phyloP scores from a whole-genome alignment of 768 basidiomycete species.

The Boletus rubropictus region DNA sequence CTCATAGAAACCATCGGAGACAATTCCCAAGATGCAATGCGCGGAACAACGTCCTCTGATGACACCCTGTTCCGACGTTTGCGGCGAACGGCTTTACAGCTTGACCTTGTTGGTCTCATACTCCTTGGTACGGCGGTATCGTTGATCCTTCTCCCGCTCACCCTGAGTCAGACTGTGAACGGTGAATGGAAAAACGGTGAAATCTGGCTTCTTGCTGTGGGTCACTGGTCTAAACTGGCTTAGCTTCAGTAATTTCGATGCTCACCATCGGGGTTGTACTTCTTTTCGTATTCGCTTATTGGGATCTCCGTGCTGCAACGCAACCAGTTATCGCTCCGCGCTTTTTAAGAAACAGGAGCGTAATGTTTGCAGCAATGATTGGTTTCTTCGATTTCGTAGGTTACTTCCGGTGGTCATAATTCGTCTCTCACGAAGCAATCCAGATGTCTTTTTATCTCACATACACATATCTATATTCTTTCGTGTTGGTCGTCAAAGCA shows the following conservation, averaged over 20 bases:
- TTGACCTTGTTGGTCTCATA: slow-evolving; percentile 48
- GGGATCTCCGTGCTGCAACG: slow-evolving; percentile 46
- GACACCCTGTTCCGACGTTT: slow-evolving; percentile 5
- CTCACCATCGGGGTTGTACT: slow-evolving; percentile 42
- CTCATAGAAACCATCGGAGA: slow-evolving; percentile 15
- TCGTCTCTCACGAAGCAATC: background rate
- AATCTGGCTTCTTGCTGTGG: background rate
- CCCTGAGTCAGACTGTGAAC: slow-evolving; percentile 37
- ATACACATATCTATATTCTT: slow-evolving; percentile 69
- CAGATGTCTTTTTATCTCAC: slow-evolving; percentile 64
- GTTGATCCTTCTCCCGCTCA: slow-evolving; percentile 52
- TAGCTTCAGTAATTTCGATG: slow-evolving; percentile 50
- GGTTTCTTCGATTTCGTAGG: slow-evolving; percentile 59
- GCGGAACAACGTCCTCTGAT: background rate
- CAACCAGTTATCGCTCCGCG: slow-evolving; percentile 57
- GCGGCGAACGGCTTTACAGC: slow-evolving; percentile 27
- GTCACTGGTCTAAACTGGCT: slow-evolving; percentile 2
- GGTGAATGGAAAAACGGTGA: slow-evolving; percentile 43
- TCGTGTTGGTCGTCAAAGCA: slow-evolving; percentile 48
- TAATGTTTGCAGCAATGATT: slow-evolving; percentile 53
- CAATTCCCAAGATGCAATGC: background rate
- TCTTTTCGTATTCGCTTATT: slow-evolving; percentile 39
- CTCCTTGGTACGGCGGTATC: slow-evolving; percentile 46
- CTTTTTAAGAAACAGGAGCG: slow-evolving; percentile 53
- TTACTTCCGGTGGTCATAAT: background rate